These are phyloP conservation scores for Nephelium lappaceum DNA, from an alignment of 345 rosid genomes.

Conservation along the genomic window DNA sequence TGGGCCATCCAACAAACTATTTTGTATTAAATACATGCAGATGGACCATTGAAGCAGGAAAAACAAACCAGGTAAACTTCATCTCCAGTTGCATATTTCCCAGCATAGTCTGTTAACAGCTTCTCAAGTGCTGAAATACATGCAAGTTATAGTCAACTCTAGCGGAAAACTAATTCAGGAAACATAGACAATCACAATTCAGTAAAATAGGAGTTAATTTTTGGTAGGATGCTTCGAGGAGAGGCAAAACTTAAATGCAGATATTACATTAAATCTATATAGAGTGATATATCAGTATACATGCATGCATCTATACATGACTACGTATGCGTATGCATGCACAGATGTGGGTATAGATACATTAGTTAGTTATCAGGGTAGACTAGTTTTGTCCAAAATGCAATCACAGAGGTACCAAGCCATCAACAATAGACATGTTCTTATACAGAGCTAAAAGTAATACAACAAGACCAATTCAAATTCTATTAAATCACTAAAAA, in stretches of 20 bases:
- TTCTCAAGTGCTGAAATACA: slow-evolving; percentile 68
- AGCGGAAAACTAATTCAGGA: background rate
- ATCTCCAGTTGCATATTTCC: slow-evolving; percentile 80
- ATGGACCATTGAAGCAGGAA: slow-evolving; percentile 11
- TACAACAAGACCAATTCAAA: too few relatives aligned
- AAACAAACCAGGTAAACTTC: slow-evolving; percentile 64
- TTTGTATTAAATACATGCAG: background rate
- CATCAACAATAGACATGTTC: too few relatives aligned
- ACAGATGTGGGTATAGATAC: too few relatives aligned
- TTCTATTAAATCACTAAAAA: background rate
- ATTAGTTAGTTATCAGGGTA: background rate
- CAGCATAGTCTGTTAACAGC: slow-evolving; percentile 57
- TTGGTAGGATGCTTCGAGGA: background rate
- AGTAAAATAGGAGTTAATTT: background rate
- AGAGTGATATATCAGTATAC: background rate
- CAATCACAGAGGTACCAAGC: too few relatives aligned
- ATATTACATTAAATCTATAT: background rate
- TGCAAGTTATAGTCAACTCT: background rate
- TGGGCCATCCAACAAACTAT: background rate
- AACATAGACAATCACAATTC: background rate
- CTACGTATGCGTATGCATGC: background rate
- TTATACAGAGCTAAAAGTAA: too few relatives aligned
- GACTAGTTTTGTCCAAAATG: background rate
- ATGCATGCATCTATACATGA: too few relatives aligned
- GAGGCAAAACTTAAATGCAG: background rate